Evolutionary conservation across 1,139 yeast species (phyloP), one percentile per base, ranked within the genome.

Genomic region (Blastobotrys serpentis): DNA sequence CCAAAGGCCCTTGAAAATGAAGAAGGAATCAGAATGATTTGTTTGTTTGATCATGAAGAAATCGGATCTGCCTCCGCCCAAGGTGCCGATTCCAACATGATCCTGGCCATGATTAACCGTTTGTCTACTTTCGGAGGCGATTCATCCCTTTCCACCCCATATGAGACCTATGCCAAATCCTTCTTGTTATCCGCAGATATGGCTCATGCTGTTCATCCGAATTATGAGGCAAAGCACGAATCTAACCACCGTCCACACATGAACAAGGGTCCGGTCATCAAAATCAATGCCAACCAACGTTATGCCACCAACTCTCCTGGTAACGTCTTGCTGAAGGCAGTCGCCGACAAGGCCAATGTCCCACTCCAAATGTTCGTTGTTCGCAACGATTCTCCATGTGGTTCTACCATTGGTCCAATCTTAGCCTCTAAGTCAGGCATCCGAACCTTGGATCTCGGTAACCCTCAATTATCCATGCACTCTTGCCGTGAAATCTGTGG

Each of bases 141-240:
- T 45, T 72, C 40, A 64, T 68, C 56, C n/a, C 46, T 59, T 44
- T 77, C 79, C 55, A 52, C 54, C 32, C 56, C 61, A 13, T 77
- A 79, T 56, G 83, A 84, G 64, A 70, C 88, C 0, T 78, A 85
- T 69, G 79, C 96, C 11, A 85, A 83, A 64, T 88, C 98, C 1
- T 90, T 92, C 68, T 77, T 92, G 58, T 69, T 92, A 46, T 90
- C 98, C 0, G 88, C 96, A 0, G 98, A 92, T 65, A 92, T 88
- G 82, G 96, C 98, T 1, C 98, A 92, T 64, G 98, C 96, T 25
- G 84, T 90, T 33, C 96, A 92, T 65, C 98, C 98, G 52, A 92
- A 92, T 68, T 92, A 90, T 67, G 71, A 78, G 7, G 77, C 76
- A 46, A 79, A 79, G 59, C 86, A 92, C 66, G 98, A 92, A 65